Conservation (phyloP, 1,139 yeast genomes). For the Pichia inconspicua region DNA sequence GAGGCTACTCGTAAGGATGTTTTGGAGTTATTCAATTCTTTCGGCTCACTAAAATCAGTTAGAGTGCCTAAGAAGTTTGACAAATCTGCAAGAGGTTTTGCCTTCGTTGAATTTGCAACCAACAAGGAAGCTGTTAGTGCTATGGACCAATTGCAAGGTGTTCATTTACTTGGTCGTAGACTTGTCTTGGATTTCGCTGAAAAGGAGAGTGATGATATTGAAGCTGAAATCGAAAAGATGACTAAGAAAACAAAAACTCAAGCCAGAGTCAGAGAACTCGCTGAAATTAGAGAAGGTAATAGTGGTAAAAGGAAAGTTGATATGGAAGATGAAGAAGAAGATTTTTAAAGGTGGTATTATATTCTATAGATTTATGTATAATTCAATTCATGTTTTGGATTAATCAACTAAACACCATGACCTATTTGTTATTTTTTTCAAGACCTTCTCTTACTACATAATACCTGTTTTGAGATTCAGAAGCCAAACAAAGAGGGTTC, state of each 20-base stretch:
- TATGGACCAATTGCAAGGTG: conserved; percentile 91
- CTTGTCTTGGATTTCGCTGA: conserved; percentile 94
- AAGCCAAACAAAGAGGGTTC: conserved; percentile 30
- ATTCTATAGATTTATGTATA: neutral
- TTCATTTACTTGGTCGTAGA: conserved; percentile 92
- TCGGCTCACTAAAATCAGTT: conserved; percentile 90
- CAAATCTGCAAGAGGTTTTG: conserved; percentile 93
- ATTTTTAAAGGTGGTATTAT: conserved; percentile 9
- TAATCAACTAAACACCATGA: no score
- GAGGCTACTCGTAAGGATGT: conserved; percentile 92
- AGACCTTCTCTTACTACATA: conserved; percentile 36
- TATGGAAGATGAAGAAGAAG: conserved; percentile 28
- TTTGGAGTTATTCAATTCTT: conserved; percentile 82
- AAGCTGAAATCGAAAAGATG: conserved; percentile 85
- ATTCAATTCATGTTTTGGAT: no score
- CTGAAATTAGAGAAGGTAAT: conserved; percentile 54
- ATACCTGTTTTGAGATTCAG: conserved; percentile 27
- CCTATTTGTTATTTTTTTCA: conserved; percentile 27
- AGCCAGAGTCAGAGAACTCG: conserved; percentile 65
- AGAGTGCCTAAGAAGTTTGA: conserved; percentile 96
- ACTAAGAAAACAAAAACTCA: conserved; percentile 78
- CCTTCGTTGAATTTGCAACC: conserved; percentile 85
- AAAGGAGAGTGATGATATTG: conserved; percentile 72
- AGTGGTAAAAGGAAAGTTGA: conserved; percentile 64
- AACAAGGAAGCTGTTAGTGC: conserved; percentile 92